Conservation (phyloP, 2,329 filamentous ascomycete species). For the Beauveria pseudobassiana region DNA sequence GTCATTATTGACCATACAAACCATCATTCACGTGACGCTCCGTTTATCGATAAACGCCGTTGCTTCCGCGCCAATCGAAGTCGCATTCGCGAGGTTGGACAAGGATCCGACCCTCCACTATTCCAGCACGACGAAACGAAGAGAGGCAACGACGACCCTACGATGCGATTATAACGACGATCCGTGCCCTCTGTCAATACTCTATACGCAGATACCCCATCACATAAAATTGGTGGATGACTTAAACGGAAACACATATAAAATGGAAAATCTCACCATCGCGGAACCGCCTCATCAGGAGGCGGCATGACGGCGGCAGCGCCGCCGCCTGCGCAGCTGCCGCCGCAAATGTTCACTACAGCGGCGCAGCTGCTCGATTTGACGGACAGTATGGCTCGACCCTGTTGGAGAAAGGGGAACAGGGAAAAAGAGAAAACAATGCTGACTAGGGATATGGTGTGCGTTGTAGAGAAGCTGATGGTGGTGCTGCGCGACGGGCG, state of each 20-base stretch:
- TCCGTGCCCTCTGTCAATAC: neutral
- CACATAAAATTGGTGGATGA: no score
- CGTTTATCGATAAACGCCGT: neutral
- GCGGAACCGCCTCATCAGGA: constrained; percentile 38
- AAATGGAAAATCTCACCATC: constrained; percentile 46
- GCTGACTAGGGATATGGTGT: constrained; percentile 19
- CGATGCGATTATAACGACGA: constrained; percentile 6
- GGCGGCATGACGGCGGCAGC: constrained; percentile 23
- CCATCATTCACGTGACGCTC: neutral
- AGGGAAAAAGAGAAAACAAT: neutral
- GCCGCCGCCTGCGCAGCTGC: constrained; percentile 53
- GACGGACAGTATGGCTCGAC: constrained; percentile 74
- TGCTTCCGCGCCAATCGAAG: neutral
- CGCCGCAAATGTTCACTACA: constrained; percentile 97
- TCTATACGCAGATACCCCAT: no score
- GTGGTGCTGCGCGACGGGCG: constrained; percentile 86
- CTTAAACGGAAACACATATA: neutral
- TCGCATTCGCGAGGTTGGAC: neutral
- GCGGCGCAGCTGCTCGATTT: constrained; percentile 91
- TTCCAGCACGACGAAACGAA: neutral
- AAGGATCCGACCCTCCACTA: neutral
- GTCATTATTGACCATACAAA: neutral
- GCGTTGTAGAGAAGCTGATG: constrained; percentile 77
- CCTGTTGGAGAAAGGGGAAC: neutral
- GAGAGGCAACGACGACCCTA: neutral